Base-by-base conservation (phyloP, 2,329 filamentous ascomycete species). In the Aspergillus felis region DNA sequence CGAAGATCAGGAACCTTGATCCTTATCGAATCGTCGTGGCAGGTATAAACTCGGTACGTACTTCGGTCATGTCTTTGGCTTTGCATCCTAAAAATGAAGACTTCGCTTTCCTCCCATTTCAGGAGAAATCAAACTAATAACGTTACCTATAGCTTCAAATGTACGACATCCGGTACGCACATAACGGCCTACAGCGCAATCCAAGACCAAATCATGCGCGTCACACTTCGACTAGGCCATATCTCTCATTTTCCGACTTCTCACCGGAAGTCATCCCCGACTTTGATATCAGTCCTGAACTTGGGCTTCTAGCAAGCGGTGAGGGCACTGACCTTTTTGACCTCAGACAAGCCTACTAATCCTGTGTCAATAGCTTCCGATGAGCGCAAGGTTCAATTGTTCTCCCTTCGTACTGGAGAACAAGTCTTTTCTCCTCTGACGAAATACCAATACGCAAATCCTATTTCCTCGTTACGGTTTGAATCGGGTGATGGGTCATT, bases 111-210 rank as follows among this genome's bases (percentile, higher is more conserved):
- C 32, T 38, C 14, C 14, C 4, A 3, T n/a, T 14, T 20, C 10
- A 32, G 50, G 46, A 57, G 24, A 46, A 25, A 17, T 4, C 47
- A 49, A 49, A 6, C 42, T 49, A 10, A 42, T 22, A 9, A 7
- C 29, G 6, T 17, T 38, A 38, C 17, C 14, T 38, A 41, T 59
- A 77, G 75, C 65, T 77, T 22, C 66, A 70, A 60, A 76, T 77
- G 70, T 77, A 77, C 56, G 75, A 77, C 55, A 65, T 77, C 28
- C 74, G 75, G 24, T 76, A 67, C 55, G 62, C 71, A 2, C 62
- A 68, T 2, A 68, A 66, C 38, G 61, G 62, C 32, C 58, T 69
- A 5, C 61, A 72, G 49, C 59, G 55, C 24, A 66, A 66, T 20
- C 69, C 68, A 6, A 68, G 67, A 29, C 70, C 71, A 22, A 67